Evolutionary conservation across 2,329 filamentous ascomycete species (phyloP), one percentile per base, ranked within the genome.

Genomic region (Coniochaeta sp.): DNA sequence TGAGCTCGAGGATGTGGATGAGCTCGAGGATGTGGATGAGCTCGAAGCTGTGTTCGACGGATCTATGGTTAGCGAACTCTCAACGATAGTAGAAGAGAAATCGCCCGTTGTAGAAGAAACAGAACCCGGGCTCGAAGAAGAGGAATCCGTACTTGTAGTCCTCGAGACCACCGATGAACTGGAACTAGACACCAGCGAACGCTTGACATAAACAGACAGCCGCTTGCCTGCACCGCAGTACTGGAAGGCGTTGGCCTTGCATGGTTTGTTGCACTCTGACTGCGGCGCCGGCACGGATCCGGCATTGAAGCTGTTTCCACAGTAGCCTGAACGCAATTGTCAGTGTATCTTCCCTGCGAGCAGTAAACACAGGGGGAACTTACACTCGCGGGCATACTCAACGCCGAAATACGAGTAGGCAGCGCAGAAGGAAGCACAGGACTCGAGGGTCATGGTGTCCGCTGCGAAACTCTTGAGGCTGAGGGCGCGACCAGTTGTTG

Each of bases 321-420:
- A 79, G 58, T 75, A 78, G 60, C n/a, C n/a, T n/a, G n/a, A n/a
- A n/a, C n/a, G n/a, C n/a, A n/a, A n/a, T n/a, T n/a, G n/a, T n/a
- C n/a, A n/a, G n/a, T n/a, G n/a, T n/a, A n/a, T n/a, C n/a, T n/a
- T n/a, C n/a, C n/a, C n/a, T n/a, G n/a, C n/a, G n/a, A n/a, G n/a
- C n/a, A n/a, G n/a, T n/a, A n/a, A n/a, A n/a, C n/a, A n/a, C n/a
- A n/a, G n/a, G n/a, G n/a, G n/a, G n/a, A n/a, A n/a, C n/a, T n/a
- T n/a, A n/a, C 75, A 78, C 60, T 79, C 76, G 20, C 73, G 68
- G 2, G 74, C 71, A 53, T 75, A 79, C 56, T 80, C 76, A 3
- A 74, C 72, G 3, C 73, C 77, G 63, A 73, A 79, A 56, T 73
- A 79, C 32, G 66, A 64, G 60, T 69, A 78, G 1, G 64, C 66